phyloP scores from a whole-genome alignment of 2,329 filamentous ascomycete species.

The Penicillium sclerotiorum region DNA sequence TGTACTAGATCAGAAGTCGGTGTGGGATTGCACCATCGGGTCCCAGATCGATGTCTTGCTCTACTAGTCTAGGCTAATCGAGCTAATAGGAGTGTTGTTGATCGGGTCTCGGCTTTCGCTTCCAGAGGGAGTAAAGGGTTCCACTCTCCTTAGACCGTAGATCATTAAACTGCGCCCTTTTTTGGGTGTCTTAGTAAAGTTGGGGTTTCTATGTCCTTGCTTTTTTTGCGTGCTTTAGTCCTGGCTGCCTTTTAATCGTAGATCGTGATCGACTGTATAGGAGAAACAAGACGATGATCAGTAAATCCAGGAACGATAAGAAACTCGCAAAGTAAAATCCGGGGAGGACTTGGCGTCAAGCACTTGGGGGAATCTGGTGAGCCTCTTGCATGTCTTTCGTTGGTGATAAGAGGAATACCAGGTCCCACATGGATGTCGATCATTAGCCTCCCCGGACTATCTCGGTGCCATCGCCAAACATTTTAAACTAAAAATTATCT shows the following conservation, averaged over 20 bases:
- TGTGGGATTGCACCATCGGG: neutral
- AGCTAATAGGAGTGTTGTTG: neutral
- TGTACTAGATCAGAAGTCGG: slow-evolving; percentile 6
- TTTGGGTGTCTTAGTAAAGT: neutral
- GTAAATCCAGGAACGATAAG: neutral
- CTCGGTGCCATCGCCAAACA: neutral
- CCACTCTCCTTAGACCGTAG: neutral
- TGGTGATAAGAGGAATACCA: slow-evolving; percentile 7
- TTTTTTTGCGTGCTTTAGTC: neutral
- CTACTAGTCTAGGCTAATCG: too few relatives aligned
- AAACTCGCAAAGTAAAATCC: slow-evolving; percentile 2
- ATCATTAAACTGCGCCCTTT: neutral
- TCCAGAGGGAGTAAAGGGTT: neutral
- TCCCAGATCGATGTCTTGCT: neutral
- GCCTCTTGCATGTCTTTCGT: slow-evolving; percentile 9
- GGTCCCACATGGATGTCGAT: slow-evolving; percentile 14
- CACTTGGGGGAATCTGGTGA: slow-evolving; percentile 13
- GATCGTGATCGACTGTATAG: too few relatives aligned
- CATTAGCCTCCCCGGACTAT: slow-evolving; percentile 11
- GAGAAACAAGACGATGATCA: neutral
- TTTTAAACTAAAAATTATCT: slow-evolving; percentile 7
- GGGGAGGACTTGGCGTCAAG: slow-evolving; percentile 1
- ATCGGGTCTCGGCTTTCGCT: slow-evolving; percentile 8
- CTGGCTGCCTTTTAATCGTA: neutral
- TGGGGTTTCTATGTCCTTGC: too few relatives aligned